phyloP scores from a whole-genome alignment of 73 alveolate species.

The Paraurostyla sp. region DNA sequence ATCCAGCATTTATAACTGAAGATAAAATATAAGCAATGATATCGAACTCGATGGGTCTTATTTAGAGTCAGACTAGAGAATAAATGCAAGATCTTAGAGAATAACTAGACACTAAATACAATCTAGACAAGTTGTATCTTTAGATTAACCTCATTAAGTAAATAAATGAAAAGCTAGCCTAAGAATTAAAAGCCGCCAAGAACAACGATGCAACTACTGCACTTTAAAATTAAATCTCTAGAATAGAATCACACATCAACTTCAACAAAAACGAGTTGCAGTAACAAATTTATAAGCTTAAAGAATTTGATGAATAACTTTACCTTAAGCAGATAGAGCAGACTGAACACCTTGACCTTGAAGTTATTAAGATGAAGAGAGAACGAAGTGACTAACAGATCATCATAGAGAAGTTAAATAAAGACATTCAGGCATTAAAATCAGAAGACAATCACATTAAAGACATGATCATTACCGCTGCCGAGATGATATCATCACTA shows the following conservation, averaged over 20 bases:
- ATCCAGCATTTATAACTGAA: background rate
- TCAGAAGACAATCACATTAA: background rate
- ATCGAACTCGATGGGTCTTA: background rate
- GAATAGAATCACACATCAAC: background rate
- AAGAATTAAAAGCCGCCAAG: background rate
- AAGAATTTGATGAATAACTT: slow-evolving; percentile 17
- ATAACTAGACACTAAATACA: background rate
- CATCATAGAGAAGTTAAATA: background rate
- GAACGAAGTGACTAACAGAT: slow-evolving; percentile 17
- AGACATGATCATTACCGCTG: background rate
- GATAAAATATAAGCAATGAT: background rate
- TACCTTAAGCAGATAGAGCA: background rate
- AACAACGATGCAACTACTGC: background rate
- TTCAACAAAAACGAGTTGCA: background rate
- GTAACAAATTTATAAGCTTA: slow-evolving; percentile 2
- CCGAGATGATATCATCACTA: background rate
- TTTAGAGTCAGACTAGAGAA: background rate
- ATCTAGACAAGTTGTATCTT: background rate
- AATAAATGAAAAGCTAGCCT: background rate
- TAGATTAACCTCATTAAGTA: background rate
- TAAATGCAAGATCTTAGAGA: background rate
- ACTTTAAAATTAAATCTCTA: background rate
- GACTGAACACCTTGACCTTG: background rate
- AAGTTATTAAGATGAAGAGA: background rate
- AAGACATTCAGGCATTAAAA: background rate